Conservation (phyloP, 441 rosid species). For the Croton laevigatus region DNA sequence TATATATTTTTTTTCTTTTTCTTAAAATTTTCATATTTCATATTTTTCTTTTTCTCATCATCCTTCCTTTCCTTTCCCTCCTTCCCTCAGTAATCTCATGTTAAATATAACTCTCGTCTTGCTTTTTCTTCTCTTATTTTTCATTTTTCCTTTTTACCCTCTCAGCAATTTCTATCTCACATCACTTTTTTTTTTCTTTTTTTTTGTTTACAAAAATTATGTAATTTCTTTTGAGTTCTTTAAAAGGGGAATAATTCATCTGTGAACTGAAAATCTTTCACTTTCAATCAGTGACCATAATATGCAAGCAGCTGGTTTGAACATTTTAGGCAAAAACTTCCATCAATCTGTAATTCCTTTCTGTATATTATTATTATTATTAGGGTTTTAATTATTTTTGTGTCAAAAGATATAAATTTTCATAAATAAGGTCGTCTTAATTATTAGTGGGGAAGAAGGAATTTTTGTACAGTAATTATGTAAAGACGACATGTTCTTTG, state of each 20-base stretch:
- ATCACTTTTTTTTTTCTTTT: not conserved
- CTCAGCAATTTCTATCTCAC: slow-evolving; percentile 7
- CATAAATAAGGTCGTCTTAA: no score
- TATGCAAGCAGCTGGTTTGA: slow-evolving; percentile 2
- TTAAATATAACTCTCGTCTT: slow-evolving; percentile 26
- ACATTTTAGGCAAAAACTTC: not conserved
- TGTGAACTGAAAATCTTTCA: not conserved
- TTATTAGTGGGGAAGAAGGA: no score
- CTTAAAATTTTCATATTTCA: slow-evolving; percentile 2
- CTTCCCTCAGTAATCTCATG: slow-evolving; percentile 26
- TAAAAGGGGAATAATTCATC: slow-evolving; percentile 12
- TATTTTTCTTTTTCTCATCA: slow-evolving; percentile 1
- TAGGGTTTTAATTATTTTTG: no score
- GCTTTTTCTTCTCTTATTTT: not conserved
- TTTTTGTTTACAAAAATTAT: not conserved
- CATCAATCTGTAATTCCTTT: not conserved
- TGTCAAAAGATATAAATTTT: no score
- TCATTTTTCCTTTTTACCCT: not conserved
- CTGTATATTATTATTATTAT: not conserved
- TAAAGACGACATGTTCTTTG: no score
- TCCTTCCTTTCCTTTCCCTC: slow-evolving; percentile 11
- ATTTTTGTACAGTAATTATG: no score
- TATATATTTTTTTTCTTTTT: not conserved
- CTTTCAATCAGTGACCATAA: not conserved
- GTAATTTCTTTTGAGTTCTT: not conserved